Evolutionary conservation across 75 land plant genomes (phyloP).

Genomic region (Pinus taeda): DNA sequence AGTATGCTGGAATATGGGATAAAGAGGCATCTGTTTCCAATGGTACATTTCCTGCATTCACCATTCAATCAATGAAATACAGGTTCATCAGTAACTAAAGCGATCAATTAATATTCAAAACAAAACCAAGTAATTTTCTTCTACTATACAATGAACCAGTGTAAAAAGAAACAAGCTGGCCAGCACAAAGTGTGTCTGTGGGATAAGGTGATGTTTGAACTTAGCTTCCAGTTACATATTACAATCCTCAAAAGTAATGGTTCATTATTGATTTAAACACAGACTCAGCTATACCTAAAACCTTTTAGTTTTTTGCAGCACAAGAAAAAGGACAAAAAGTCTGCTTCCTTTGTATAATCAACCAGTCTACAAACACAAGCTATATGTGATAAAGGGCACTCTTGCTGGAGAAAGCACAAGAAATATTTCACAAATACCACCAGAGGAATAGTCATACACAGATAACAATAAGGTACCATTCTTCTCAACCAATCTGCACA

Average conservation of each 20-base stretch:
- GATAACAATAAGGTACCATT: too few relatives aligned
- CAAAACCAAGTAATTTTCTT: neutral
- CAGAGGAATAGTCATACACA: too few relatives aligned
- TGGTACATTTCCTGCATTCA: neutral
- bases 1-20: neutral
- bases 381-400: neutral
- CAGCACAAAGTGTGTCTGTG: neutral
- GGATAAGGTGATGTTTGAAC: neutral
- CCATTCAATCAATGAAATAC: conserved; percentile 6
- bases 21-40: conserved; percentile 2
- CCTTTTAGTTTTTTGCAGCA: too few relatives aligned
- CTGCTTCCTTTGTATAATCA: neutral
- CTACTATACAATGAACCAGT: neutral
- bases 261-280: neutral
- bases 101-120: neutral
- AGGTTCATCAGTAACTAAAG: neutral
- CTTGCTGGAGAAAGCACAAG: too few relatives aligned
- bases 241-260: too few relatives aligned
- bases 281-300: neutral
- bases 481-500: too few relatives aligned
- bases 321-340: neutral
- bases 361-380: neutral
- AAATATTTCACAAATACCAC: too few relatives aligned
- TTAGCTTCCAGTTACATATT: neutral
- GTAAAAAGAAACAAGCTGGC: neutral